phyloP scores from a whole-genome alignment of 2,329 filamentous ascomycete species.

The Pseudogymnoascus sp. region DNA sequence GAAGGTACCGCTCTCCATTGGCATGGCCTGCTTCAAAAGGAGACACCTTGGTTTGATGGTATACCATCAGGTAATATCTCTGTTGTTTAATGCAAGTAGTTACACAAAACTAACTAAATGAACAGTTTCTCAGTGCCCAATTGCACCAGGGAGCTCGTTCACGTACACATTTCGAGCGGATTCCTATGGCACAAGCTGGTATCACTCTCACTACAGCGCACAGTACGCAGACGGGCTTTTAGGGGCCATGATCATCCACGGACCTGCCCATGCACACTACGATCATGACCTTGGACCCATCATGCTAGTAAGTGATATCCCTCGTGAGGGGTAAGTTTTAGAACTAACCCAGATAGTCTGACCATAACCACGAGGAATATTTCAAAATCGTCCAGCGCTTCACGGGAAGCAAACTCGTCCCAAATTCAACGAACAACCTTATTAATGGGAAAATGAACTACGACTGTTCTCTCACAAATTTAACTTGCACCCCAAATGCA shows the following conservation, averaged over 20 bases:
- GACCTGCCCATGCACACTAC: slow-evolving; percentile 50
- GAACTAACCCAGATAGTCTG: background rate
- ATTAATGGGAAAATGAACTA: slow-evolving; percentile 30
- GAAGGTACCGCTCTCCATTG: slow-evolving; percentile 43
- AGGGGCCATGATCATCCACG: slow-evolving; percentile 55
- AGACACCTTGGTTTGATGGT: background rate
- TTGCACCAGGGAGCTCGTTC: slow-evolving; percentile 39
- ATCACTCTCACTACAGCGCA: slow-evolving; percentile 51
- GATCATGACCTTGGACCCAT: slow-evolving; percentile 57
- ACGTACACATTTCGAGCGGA: slow-evolving; percentile 26
- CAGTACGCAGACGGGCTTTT: slow-evolving; percentile 44
- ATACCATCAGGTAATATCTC: background rate
- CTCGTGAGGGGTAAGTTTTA: background rate
- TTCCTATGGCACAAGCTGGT: slow-evolving; percentile 47
- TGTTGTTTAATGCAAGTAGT: background rate
- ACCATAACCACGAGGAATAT: background rate
- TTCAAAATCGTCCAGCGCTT: background rate
- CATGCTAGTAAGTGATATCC: slow-evolving; percentile 16
- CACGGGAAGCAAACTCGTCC: background rate
- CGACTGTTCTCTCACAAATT: slow-evolving; percentile 10
- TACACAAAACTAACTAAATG: background rate
- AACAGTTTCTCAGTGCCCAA: slow-evolving; percentile 54
- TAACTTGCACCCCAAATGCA: slow-evolving; percentile 15
- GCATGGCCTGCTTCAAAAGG: slow-evolving; percentile 32
- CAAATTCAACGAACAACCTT: slow-evolving; percentile 21